A percentile compares a stretch with the other conserved stretches of the same genome.
Evolutionary conservation across 345 rosid species (phyloP).

Genomic region (Melastoma malabathricum): DNA sequence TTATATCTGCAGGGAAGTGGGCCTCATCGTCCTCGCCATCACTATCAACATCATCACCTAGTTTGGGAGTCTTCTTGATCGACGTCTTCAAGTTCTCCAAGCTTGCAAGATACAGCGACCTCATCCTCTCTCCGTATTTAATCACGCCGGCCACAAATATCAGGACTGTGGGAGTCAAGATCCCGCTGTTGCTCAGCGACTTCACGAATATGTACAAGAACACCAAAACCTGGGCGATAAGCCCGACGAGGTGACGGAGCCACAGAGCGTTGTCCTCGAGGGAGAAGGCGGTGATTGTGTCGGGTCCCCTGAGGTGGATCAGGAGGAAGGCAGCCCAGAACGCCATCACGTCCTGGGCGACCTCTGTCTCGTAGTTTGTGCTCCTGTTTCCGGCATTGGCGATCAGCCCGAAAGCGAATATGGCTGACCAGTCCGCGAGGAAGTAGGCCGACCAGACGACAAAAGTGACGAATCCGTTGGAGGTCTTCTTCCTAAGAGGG

Average conservation of each 20-base stretch:
- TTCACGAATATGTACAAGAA: constrained; percentile 30
- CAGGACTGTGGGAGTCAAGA: constrained; percentile 20
- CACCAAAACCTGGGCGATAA: constrained; percentile 26
- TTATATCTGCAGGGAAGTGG: constrained; percentile 27
- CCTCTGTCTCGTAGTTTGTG: too few relatives aligned
- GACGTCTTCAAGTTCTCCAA: constrained; percentile 40
- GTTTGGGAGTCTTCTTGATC: constrained; percentile 22
- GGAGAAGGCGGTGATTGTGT: constrained; percentile 49
- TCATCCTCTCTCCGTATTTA: constrained; percentile 50
- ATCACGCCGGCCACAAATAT: constrained; percentile 36
- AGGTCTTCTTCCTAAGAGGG: constrained; percentile 33
- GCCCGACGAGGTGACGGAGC: constrained; percentile 38
- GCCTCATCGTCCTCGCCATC: constrained; percentile 38
- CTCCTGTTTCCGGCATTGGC: constrained; percentile 35
- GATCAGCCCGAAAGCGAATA: constrained; percentile 41
- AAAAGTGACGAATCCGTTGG: constrained; percentile 16
- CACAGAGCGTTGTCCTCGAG: constrained; percentile 62
- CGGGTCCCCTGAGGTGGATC: constrained; percentile 57
- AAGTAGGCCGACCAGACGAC: constrained; percentile 48
- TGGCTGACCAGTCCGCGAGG: constrained; percentile 49
- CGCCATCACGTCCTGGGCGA: constrained; percentile 22
- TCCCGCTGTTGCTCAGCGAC: constrained; percentile 14
- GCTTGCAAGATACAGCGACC: constrained; percentile 42
- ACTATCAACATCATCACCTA: too few relatives aligned
- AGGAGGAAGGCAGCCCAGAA: constrained; percentile 68